Evolutionary conservation across 768 basidiomycete species (phyloP).

Genomic region (Termitomyces sp.): DNA sequence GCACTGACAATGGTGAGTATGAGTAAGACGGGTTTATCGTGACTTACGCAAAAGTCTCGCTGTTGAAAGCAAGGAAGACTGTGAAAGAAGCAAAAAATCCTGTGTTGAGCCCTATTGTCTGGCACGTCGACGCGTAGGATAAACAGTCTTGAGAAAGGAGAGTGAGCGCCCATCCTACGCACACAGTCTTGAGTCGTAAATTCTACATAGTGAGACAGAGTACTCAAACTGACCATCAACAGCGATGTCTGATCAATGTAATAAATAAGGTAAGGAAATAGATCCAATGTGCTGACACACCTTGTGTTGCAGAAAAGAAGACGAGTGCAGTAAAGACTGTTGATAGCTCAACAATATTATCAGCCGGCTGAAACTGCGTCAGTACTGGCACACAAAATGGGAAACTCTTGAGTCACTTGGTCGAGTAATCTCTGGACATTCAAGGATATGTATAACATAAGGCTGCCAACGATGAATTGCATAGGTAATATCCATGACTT

Average conservation of each 20-base stretch:
- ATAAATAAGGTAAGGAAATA: slow-evolving; percentile 5
- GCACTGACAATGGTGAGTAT: slow-evolving; percentile 29
- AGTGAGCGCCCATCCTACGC: slow-evolving; percentile 73
- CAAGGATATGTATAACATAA: slow-evolving; percentile 75
- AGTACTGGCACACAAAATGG: slow-evolving; percentile 3
- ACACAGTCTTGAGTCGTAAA: neutral
- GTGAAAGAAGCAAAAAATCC: slow-evolving; percentile 97
- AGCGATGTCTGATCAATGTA: slow-evolving; percentile 72
- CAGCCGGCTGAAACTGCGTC: slow-evolving; percentile 55
- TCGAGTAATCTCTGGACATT: slow-evolving; percentile 75
- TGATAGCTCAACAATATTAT: slow-evolving; percentile 76
- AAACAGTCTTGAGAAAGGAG: slow-evolving; percentile 89
- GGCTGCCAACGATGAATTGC: slow-evolving; percentile 80
- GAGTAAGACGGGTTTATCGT: neutral
- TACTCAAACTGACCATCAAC: slow-evolving; percentile 72
- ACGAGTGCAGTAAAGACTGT: slow-evolving; percentile 85
- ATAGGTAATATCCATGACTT: slow-evolving; percentile 99
- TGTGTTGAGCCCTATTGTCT: slow-evolving; percentile 94
- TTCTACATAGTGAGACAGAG: neutral
- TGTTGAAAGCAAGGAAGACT: slow-evolving; percentile 95
- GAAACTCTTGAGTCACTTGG: slow-evolving; percentile 44
- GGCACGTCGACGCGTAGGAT: slow-evolving; percentile 96
- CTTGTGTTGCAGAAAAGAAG: slow-evolving; percentile 95
- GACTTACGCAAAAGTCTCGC: slow-evolving; percentile 80
- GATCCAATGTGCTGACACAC: slow-evolving; percentile 30